Conservation (phyloP, 169 alveolate genomes). For the Perkinsus chesapeaki region DNA sequence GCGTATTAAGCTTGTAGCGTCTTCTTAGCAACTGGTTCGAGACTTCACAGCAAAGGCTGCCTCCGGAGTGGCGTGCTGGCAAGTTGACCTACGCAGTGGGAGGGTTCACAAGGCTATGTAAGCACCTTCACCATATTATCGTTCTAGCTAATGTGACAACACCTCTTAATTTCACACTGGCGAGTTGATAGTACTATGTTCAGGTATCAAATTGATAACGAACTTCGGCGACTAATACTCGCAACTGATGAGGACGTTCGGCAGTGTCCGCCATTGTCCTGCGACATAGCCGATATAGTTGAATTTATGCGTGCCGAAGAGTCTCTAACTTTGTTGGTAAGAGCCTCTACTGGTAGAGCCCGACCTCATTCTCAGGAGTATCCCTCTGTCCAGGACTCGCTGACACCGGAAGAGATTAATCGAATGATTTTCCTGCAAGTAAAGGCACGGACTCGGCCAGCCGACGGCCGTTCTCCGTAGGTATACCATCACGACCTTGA, state of each 20-base stretch:
- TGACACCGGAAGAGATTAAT: background rate
- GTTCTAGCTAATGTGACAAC: background rate
- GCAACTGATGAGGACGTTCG: background rate
- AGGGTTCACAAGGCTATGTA: background rate
- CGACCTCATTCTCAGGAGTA: background rate
- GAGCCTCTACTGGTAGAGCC: background rate
- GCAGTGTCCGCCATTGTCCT: background rate
- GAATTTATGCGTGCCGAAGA: background rate
- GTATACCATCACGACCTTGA: background rate
- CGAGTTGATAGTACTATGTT: too few species aligned
- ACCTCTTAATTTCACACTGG: background rate
- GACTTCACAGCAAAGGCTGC: background rate
- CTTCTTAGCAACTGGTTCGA: background rate
- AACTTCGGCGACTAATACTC: background rate
- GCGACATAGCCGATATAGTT: background rate
- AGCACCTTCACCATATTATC: background rate
- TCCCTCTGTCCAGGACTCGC: background rate
- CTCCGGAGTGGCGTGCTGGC: background rate
- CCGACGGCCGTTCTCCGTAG: background rate
- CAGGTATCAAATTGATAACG: background rate
- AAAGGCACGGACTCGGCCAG: background rate
- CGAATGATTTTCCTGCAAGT: background rate
- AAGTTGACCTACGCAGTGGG: background rate
- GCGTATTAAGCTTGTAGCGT: background rate
- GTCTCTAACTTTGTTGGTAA: background rate